Evolutionary conservation across 306 rosid species (phyloP).

Genomic region (Glycyrrhiza uralensis): DNA sequence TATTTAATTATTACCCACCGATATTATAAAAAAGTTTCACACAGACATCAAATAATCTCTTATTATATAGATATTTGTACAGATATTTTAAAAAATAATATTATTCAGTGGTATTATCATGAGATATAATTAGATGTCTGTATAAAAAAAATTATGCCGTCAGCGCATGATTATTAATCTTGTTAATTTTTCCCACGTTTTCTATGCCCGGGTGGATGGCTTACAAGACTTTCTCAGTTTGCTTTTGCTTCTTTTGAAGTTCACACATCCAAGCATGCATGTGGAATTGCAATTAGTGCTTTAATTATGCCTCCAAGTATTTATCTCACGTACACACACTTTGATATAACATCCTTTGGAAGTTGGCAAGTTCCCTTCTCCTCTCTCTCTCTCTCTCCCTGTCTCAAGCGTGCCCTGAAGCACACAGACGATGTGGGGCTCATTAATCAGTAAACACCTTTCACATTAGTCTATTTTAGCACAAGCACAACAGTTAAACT

Average conservation of each 20-base stretch:
- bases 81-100: too few relatives aligned
- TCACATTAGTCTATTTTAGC: not conserved
- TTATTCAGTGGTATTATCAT: too few relatives aligned
- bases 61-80: too few relatives aligned
- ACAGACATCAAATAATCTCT: too few relatives aligned
- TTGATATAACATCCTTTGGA: slow-evolving; percentile 24
- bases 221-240: not conserved
- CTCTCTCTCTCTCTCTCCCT: not conserved
- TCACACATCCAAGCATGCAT: slow-evolving; percentile 45
- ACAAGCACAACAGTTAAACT: not conserved
- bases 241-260: slow-evolving; percentile 35
- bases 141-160: too few relatives aligned
- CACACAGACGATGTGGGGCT: slow-evolving; percentile 25
- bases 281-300: slow-evolving; percentile 55
- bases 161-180: too few relatives aligned
- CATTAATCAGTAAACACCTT: slow-evolving; percentile 6
- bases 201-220: not conserved
- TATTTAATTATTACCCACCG: too few relatives aligned
- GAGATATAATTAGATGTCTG: too few relatives aligned
- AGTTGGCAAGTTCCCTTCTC: slow-evolving; percentile 28
- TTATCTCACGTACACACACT: slow-evolving; percentile 18
- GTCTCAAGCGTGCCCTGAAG: slow-evolving; percentile 21
- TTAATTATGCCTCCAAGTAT: slow-evolving; percentile 37
- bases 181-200: not conserved
- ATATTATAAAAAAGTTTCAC: too few relatives aligned